Evolutionary conservation across 768 basidiomycete species (phyloP).

Genomic region (Tulasnella sp.): DNA sequence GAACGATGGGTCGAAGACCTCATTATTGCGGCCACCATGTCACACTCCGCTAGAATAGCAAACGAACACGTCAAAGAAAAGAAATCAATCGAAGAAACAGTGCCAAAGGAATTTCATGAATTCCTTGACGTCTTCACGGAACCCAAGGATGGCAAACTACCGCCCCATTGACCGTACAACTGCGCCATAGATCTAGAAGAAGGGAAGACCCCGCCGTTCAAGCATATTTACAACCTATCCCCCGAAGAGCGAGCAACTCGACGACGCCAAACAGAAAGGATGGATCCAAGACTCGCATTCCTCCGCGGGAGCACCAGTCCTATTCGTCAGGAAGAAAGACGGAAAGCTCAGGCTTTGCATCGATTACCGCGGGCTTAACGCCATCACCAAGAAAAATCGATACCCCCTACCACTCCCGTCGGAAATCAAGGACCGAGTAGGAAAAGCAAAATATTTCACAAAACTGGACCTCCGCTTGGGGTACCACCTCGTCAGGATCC

Average conservation of each 20-base stretch:
- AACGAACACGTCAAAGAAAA: no score
- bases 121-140: not conserved
- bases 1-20: no score
- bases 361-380: not conserved
- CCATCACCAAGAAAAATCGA: not conserved
- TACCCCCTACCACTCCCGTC: not conserved
- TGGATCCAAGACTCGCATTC: slow-evolving; percentile 14
- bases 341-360: slow-evolving; percentile 14
- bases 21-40: no score
- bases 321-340: slow-evolving; percentile 22
- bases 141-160: not conserved
- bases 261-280: slow-evolving; percentile 20
- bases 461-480: slow-evolving; percentile 19
- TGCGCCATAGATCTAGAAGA: not conserved
- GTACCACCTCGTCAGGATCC: slow-evolving; percentile 21
- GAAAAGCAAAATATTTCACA: slow-evolving; percentile 15
- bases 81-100: not conserved
- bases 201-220: not conserved
- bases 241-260: slow-evolving; percentile 12
- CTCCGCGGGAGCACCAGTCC: slow-evolving; percentile 18
- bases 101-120: not conserved
- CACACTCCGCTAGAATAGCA: no score
- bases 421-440: slow-evolving; percentile 16
- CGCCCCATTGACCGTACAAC: not conserved
- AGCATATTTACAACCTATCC: not conserved